Conservation (phyloP, 352 stramenopile species). For the Pythium chondricola region DNA sequence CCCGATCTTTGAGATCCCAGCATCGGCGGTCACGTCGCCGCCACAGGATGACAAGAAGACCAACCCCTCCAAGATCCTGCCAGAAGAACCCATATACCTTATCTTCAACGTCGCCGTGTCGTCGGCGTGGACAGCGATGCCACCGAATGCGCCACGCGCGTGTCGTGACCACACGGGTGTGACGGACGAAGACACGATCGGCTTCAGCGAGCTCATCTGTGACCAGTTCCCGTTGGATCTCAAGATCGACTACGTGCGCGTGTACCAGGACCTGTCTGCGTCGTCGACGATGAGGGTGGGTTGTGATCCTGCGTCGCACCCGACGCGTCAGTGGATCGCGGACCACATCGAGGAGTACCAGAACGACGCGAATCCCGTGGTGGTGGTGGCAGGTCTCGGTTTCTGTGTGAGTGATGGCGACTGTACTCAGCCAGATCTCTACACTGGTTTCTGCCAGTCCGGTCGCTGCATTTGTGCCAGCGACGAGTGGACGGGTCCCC, state of each 20-base stretch:
- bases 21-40: conserved; percentile 32
- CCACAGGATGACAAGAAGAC: conserved; percentile 30
- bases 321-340: conserved; percentile 19
- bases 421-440: background rate
- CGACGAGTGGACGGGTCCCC: background rate
- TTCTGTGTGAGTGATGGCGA: conserved; percentile 1
- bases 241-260: conserved; percentile 68
- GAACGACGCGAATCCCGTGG: conserved; percentile 9
- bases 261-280: conserved; percentile 54
- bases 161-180: conserved; percentile 29
- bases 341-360: conserved; percentile 16
- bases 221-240: conserved; percentile 53
- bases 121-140: conserved; percentile 32
- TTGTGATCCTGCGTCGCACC: conserved; percentile 18
- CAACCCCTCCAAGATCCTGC: conserved; percentile 51
- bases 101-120: conserved; percentile 60
- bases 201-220: conserved; percentile 36
- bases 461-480: background rate
- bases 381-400: background rate
- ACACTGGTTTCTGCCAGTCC: background rate
- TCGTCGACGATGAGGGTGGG: conserved; percentile 12
- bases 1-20: conserved; percentile 56
- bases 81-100: conserved; percentile 61
- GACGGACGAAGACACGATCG: conserved; percentile 7
- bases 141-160: conserved; percentile 32